Conservation (phyloP, 23 red algal genomes). For the Gracilariopsis chorda region DNA sequence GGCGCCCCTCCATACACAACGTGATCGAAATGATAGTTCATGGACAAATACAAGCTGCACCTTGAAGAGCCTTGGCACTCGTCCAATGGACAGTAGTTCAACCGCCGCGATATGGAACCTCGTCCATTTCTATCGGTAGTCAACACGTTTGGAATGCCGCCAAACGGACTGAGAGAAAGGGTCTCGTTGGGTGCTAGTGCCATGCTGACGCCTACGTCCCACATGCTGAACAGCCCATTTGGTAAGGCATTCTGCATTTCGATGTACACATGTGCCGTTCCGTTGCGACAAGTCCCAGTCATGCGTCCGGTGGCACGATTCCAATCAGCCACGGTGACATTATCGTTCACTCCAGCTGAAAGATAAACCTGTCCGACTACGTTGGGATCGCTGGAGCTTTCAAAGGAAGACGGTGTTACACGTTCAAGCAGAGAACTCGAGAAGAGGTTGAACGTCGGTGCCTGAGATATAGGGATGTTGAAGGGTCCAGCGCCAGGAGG, state of each 20-base stretch:
- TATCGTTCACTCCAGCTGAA: background rate
- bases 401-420: background rate
- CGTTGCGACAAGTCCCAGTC: background rate
- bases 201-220: background rate
- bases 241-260: background rate
- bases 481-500: slow-evolving; percentile 9
- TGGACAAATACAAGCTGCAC: background rate
- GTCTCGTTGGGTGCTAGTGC: background rate
- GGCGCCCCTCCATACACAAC: slow-evolving; percentile 3
- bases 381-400: background rate
- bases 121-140: background rate
- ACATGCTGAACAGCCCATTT: slow-evolving; percentile 3
- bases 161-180: background rate
- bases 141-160: slow-evolving; percentile 15
- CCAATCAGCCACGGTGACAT: background rate
- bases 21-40: slow-evolving; percentile 39
- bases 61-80: background rate
- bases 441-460: background rate
- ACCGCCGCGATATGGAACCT: background rate
- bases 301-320: background rate
- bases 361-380: background rate
- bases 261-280: background rate
- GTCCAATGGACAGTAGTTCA: slow-evolving; percentile 21
- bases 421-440: background rate
- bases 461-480: slow-evolving; percentile 3